A percentile compares a stretch with the other conserved stretches of the same genome.
Evolutionary conservation across 805 yeast species (phyloP).

Genomic region (Pichia cephalocereana): DNA sequence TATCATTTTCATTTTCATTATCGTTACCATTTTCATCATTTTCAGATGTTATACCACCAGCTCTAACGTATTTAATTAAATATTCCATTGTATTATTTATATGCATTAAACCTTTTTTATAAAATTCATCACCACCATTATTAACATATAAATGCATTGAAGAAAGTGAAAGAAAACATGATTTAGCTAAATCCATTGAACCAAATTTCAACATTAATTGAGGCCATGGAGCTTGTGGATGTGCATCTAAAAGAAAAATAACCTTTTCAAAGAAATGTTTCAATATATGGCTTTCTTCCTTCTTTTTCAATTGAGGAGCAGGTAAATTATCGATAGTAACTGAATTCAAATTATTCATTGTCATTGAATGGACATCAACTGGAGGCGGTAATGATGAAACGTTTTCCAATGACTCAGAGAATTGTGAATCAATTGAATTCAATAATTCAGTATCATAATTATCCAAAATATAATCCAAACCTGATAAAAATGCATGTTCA

Average conservation of each 20-base stretch:
- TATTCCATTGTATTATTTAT: constrained; percentile 50
- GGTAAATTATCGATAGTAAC: background rate
- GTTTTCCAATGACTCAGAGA: background rate
- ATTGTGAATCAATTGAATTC: background rate
- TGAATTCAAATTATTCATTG: background rate
- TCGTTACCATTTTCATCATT: constrained; percentile 10
- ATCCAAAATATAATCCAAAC: constrained; percentile 23
- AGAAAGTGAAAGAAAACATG: constrained; percentile 47
- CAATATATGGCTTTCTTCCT: constrained; percentile 45
- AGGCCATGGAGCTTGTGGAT: constrained; percentile 56
- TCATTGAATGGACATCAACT: background rate
- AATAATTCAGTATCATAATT: constrained; percentile 7
- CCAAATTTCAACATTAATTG: constrained; percentile 48
- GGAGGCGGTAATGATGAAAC: background rate
- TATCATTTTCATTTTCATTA: constrained; percentile 7
- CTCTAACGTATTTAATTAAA: constrained; percentile 35
- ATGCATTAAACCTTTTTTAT: constrained; percentile 43
- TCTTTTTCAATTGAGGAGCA: constrained; percentile 6
- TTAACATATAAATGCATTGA: constrained; percentile 51
- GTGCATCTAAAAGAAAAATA: constrained; percentile 46
- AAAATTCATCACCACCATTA: constrained; percentile 42
- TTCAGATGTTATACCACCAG: constrained; percentile 1
- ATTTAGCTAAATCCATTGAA: constrained; percentile 47
- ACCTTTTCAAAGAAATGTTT: constrained; percentile 48
- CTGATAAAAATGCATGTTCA: constrained; percentile 24